Base-by-base conservation (phyloP, 23 red algal genomes). In the Gracilaria domingensis region DNA sequence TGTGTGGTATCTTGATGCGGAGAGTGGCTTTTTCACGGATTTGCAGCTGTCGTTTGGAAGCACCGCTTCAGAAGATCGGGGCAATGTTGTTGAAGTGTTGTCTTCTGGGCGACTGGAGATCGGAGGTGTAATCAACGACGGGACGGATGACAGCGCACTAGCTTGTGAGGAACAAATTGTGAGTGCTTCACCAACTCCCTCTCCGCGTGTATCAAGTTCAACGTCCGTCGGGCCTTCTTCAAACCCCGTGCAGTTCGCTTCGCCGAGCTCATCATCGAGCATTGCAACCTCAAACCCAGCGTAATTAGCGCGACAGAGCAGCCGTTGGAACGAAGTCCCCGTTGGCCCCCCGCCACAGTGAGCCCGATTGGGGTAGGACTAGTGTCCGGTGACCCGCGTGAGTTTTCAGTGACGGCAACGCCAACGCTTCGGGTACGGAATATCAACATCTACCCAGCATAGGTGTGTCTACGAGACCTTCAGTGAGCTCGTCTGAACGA, bases 71-170 rank as follows among this genome's bases (percentile, higher is more conserved):
- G 71, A 74, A 59, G 88, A 92, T 76, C 38, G 54, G 3, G 88
- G 20, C 5, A 84, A 92, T 66, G 88, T 64, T 20, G 79, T 92
- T 60, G 49, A 84, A 30, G 67, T 92, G 24, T 42, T 77, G 23
- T 83, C 88, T 18, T 53, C 42, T 49, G 36, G 66, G 34, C 65
- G 29, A 21, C n/a, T 92, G 20, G 79, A 83, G 66, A 84, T 92
- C 37, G 88, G 79, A 39, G 88, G 88, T 54, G 79, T 84, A 17
- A 80, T 90, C 44, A 90, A 90, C 36, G 86, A 90, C 42, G 86
- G 86, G 25, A 72, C 39, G 8, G 74, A 90, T 71, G 76, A 28
- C 35, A 64, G 64, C 32, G 66, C 86, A 35, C 21, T 90, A 34
- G 86, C 56, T 17, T 90, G 86, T 54, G 76, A 90, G 48, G 76